Evolutionary conservation across 345 rosid genomes (phyloP), one percentile per base, ranked within the genome.

Genomic region (Limnanthes douglasii): DNA sequence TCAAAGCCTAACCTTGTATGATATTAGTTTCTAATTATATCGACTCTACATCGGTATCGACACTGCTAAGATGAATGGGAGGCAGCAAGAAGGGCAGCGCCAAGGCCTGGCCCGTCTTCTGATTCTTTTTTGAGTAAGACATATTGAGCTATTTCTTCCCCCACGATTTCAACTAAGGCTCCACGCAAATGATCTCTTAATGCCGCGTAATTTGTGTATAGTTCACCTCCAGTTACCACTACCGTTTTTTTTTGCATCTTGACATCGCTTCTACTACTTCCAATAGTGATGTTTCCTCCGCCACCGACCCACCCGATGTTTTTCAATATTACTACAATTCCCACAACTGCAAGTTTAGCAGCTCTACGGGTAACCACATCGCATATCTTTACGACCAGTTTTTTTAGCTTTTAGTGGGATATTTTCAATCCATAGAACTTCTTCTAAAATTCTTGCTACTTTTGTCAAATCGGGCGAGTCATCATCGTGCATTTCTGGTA

Each of bases 241-340:
- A 73, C 94, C 5, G 94, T 77, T 68, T 94, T n/a, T n/a, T n/a
- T 74, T 79, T 71, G 69, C 51, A 60, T 72, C n/a, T 29, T 28
- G 39, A 59, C 72, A 9, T 64, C 64, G 40, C 69, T 75, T 59
- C 73, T 75, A 54, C 93, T 65, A 35, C 79, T 75, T 5, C 85
- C 56, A 0, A 63, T 52, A 5, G 73, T 61, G 34, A 86, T 81
- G 15, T 93, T 84, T 18, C 94, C 75, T n/a, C n/a, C n/a, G 0
- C 76, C 68, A 5, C 92, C 98, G 21, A 83, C 98, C 43, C 95
- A 57, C 8, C 98, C 85, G 0, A 80, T 77, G 75, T 90, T 90
- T 68, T 84, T 90, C 52, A 90, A 45, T 40, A 90, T 80, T 43
- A 95, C 98, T 4, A 64, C 94, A 0, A 84, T 74, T 11, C 94